A percentile compares a stretch with the other conserved stretches of the same genome.
Conservation (phyloP, 768 basidiomycete genomes). For the Russula foetens region DNA sequence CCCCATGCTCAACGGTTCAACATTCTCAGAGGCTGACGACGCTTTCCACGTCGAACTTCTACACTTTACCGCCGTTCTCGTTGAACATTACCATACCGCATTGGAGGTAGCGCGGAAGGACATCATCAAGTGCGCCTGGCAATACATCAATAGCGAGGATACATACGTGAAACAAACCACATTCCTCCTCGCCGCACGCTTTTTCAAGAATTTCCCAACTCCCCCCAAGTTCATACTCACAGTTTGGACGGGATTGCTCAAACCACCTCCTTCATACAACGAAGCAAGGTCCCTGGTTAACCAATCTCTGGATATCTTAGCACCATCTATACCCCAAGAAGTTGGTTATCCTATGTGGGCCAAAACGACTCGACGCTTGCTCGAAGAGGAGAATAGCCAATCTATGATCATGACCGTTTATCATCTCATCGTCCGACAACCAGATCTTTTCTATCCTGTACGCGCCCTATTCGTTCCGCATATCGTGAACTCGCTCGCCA, state of each 20-base stretch:
- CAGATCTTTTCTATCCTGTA: slow-evolving; percentile 86
- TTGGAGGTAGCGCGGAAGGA: slow-evolving; percentile 81
- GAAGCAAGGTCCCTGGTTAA: slow-evolving; percentile 72
- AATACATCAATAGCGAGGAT: slow-evolving; percentile 79
- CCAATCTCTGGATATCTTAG: slow-evolving; percentile 81
- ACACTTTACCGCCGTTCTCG: slow-evolving; percentile 80
- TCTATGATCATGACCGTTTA: slow-evolving; percentile 76
- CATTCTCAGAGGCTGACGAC: slow-evolving; percentile 62
- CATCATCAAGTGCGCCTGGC: slow-evolving; percentile 90
- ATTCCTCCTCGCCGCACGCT: slow-evolving; percentile 83
- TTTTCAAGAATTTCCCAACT: slow-evolving; percentile 83
- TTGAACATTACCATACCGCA: slow-evolving; percentile 76
- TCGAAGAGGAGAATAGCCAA: slow-evolving; percentile 79
- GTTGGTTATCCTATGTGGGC: slow-evolving; percentile 73
- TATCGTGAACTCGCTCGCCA: slow-evolving; percentile 83
- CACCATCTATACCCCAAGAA: slow-evolving; percentile 68
- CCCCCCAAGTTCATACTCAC: slow-evolving; percentile 87
- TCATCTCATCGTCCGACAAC: slow-evolving; percentile 86
- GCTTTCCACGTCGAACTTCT: slow-evolving; percentile 86
- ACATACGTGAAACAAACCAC: slow-evolving; percentile 88
- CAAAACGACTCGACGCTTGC: slow-evolving; percentile 68
- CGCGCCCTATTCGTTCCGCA: slow-evolving; percentile 89
- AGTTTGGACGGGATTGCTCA: slow-evolving; percentile 86
- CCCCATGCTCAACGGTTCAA: slow-evolving; percentile 50
- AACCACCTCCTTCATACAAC: slow-evolving; percentile 52